Conservation (phyloP, 1,139 yeast species). For the Geotrichum candidum region DNA sequence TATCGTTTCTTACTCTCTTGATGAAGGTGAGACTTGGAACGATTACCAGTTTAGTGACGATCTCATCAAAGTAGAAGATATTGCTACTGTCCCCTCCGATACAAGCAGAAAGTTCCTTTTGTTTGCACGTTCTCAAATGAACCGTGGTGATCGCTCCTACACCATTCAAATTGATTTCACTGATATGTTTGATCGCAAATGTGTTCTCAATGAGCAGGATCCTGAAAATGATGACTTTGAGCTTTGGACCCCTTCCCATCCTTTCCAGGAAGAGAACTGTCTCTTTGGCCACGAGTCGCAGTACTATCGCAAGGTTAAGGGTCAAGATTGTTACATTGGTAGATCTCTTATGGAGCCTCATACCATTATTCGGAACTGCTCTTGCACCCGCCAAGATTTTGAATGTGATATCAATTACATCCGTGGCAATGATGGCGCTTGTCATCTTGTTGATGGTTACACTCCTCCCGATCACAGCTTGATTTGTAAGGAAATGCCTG, state of each 20-base stretch:
- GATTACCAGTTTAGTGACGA: slow-evolving; percentile 58
- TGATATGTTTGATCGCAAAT: slow-evolving; percentile 56
- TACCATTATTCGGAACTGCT: slow-evolving; percentile 58
- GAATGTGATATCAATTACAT: slow-evolving; percentile 90
- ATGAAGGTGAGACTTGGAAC: slow-evolving; percentile 76
- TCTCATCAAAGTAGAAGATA: slow-evolving; percentile 54
- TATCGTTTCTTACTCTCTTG: slow-evolving; percentile 57
- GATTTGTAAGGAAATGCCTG: slow-evolving; percentile 53
- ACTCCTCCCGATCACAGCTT: slow-evolving; percentile 60
- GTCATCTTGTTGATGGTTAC: slow-evolving; percentile 71
- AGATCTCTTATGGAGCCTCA: slow-evolving; percentile 42
- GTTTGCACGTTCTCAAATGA: slow-evolving; percentile 40
- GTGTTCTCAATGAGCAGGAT: slow-evolving; percentile 57
- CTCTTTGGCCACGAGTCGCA: slow-evolving; percentile 82
- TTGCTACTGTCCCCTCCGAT: slow-evolving; percentile 89
- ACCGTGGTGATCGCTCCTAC: slow-evolving; percentile 39
- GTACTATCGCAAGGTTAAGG: slow-evolving; percentile 65
- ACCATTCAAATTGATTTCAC: slow-evolving; percentile 67
- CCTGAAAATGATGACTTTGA: slow-evolving; percentile 68
- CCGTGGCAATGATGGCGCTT: slow-evolving; percentile 72
- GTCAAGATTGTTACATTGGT: slow-evolving; percentile 76
- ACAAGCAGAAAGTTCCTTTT: slow-evolving; percentile 70
- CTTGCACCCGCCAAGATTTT: slow-evolving; percentile 80
- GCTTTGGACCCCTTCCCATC: slow-evolving; percentile 75
- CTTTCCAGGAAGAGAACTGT: slow-evolving; percentile 54